Conservation (phyloP, 2,329 filamentous ascomycete genomes). For the Colletotrichum sp. region DNA sequence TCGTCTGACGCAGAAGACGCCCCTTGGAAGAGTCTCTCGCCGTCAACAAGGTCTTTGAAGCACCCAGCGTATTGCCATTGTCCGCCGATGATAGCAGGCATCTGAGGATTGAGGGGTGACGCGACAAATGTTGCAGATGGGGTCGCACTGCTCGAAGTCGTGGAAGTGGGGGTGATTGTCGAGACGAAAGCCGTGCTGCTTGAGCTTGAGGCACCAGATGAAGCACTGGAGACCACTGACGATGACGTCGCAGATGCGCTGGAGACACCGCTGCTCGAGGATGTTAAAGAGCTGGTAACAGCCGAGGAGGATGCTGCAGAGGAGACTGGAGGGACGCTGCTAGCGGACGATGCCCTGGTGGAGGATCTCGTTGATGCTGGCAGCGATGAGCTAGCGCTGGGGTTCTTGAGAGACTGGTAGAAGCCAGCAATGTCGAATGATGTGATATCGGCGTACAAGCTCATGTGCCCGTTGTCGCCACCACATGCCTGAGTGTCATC, state of each 20-base stretch:
- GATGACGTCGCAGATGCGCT: not conserved
- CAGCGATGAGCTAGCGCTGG: slow-evolving; percentile 4
- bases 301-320: not conserved
- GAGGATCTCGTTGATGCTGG: not conserved
- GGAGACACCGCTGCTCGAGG: not conserved
- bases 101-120: slow-evolving; percentile 18
- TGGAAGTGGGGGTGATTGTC: slow-evolving; percentile 1
- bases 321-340: not conserved
- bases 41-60: slow-evolving; percentile 26
- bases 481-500: slow-evolving; percentile 33
- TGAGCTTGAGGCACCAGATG: slow-evolving; percentile 13
- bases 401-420: slow-evolving; percentile 12
- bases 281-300: not conserved
- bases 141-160: not conserved
- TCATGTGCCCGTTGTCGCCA: slow-evolving; percentile 35
- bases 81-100: slow-evolving; percentile 10
- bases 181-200: not conserved
- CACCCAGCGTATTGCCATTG: slow-evolving; percentile 28
- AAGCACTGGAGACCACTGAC: not conserved
- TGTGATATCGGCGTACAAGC: slow-evolving; percentile 33
- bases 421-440: slow-evolving; percentile 29
- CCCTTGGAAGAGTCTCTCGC: slow-evolving; percentile 13
- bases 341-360: slow-evolving; percentile 7
- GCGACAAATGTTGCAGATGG: slow-evolving; percentile 6
- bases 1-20: slow-evolving; percentile 18